A percentile compares a stretch with the other conserved stretches of the same genome.
These are phyloP conservation scores for Pinus taeda DNA, from an alignment of 75 land plant species.

Conservation along the genomic window DNA sequence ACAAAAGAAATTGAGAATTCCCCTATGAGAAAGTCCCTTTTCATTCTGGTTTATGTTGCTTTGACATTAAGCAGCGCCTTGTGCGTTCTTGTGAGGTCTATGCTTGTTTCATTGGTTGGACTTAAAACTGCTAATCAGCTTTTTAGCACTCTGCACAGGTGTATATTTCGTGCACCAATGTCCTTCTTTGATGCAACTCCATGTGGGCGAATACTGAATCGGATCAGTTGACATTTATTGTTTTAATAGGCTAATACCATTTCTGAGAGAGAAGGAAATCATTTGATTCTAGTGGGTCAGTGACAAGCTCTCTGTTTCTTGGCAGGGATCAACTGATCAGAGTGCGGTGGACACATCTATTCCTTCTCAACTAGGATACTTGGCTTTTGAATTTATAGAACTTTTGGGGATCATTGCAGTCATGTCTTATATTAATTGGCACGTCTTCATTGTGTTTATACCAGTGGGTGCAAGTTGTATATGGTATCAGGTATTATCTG, in stretches of 20 bases:
- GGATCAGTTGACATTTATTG: constrained; percentile 38
- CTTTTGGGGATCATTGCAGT: background rate
- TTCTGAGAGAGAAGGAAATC: background rate
- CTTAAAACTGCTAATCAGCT: constrained; percentile 30
- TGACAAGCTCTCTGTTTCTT: background rate
- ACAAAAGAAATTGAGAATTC: constrained; percentile 17
- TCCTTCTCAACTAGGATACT: constrained; percentile 6
- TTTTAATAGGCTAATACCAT: background rate
- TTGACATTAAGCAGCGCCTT: constrained; percentile 50
- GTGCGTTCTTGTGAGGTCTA: constrained; percentile 48
- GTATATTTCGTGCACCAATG: constrained; percentile 91
- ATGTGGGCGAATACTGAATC: constrained; percentile 75
- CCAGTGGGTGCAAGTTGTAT: background rate
- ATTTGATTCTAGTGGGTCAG: background rate
- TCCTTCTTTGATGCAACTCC: constrained; percentile 85
- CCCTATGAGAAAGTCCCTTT: constrained; percentile 18
- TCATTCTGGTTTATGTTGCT: constrained; percentile 38
- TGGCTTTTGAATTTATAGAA: background rate
- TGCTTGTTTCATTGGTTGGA: constrained; percentile 50
- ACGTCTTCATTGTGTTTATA: background rate
- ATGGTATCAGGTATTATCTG: background rate
- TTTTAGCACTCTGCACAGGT: constrained; percentile 46
- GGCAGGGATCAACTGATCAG: constrained; percentile 19
- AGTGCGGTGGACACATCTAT: constrained; percentile 13
- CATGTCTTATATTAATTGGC: background rate